Percentiles rank a stretch among this genome's conserved stretches.
These are phyloP conservation scores for Daedaleopsis sinensis DNA, from an alignment of 768 basidiomycete genomes.

Conservation along the genomic window DNA sequence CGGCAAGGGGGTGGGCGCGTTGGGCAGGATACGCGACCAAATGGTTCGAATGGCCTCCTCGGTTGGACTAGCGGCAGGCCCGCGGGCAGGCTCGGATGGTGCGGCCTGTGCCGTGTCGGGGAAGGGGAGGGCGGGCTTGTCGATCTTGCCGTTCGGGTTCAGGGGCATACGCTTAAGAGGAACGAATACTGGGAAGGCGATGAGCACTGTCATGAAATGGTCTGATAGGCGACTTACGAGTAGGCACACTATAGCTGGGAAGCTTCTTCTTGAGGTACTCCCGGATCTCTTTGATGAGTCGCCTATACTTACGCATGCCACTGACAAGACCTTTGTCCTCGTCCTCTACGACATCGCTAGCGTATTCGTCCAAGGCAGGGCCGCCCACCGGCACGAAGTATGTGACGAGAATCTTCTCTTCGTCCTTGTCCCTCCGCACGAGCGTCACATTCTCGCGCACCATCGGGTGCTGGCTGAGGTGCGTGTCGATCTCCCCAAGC, in stretches of 20 bases:
- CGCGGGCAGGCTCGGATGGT: constrained; percentile 43
- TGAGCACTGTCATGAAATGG: neutral
- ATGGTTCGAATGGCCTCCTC: constrained; percentile 83
- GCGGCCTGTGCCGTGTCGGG: constrained; percentile 86
- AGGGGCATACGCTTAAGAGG: constrained; percentile 95
- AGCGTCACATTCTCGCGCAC: constrained; percentile 98
- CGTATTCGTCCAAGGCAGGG: constrained; percentile 64
- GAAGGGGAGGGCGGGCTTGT: constrained; percentile 98
- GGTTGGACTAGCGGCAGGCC: constrained; percentile 58
- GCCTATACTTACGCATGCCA: constrained; percentile 84
- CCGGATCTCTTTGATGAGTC: constrained; percentile 90
- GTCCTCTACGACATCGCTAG: constrained; percentile 59
- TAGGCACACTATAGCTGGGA: constrained; percentile 92
- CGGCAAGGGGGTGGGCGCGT: constrained; percentile 75
- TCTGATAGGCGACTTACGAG: constrained; percentile 52
- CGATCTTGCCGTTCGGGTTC: constrained; percentile 98
- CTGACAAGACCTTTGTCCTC: constrained; percentile 63
- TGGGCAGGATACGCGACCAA: constrained; percentile 83
- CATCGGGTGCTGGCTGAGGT: constrained; percentile 90
- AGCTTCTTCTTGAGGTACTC: constrained; percentile 97
- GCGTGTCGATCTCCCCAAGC: constrained; percentile 95
- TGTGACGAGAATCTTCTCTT: constrained; percentile 97
- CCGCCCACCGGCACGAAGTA: constrained; percentile 93
- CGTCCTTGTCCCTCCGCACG: constrained; percentile 96
- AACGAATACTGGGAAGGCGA: constrained; percentile 74